Conservation (phyloP, 140 eudicot genomes). For the Oenanthe javanica region DNA sequence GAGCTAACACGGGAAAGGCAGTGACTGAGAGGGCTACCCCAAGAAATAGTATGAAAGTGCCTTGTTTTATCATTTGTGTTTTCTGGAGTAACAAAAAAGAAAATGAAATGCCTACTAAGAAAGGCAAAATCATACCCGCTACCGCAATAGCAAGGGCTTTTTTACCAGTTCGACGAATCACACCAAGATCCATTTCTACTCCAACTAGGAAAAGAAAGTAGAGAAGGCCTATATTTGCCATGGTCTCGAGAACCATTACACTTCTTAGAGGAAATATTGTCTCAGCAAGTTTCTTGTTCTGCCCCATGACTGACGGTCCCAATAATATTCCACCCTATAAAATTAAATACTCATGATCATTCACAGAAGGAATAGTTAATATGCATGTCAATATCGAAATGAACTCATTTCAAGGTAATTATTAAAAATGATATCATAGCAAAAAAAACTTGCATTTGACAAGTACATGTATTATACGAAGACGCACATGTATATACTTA, state of each 20-base stretch:
- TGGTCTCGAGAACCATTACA: slow-evolving; percentile 2
- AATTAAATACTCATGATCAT: background rate
- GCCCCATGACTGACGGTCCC: slow-evolving; percentile 3
- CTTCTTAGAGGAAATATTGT: background rate
- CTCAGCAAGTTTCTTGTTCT: background rate
- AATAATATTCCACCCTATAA: background rate
- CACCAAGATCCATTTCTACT: slow-evolving; percentile 5
- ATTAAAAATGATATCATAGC: background rate
- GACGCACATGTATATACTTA: background rate
- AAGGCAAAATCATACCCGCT: slow-evolving; percentile 2
- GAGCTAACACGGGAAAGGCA: slow-evolving; percentile 1
- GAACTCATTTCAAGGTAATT: background rate
- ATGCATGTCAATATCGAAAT: background rate
- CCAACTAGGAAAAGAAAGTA: slow-evolving; percentile 7
- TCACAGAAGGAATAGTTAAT: background rate
- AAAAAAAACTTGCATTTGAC: background rate
- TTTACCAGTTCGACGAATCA: background rate
- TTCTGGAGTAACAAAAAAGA: background rate
- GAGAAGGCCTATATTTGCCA: background rate
- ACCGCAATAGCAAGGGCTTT: background rate
- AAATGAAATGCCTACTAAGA: background rate
- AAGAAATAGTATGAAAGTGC: slow-evolving; percentile 7
- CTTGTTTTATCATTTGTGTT: background rate
- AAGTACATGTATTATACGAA: background rate
- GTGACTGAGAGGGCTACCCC: slow-evolving; percentile 2